These are phyloP conservation scores for Paralagenidium karlingii DNA, from an alignment of 352 stramenopile genomes.

Conservation along the genomic window DNA sequence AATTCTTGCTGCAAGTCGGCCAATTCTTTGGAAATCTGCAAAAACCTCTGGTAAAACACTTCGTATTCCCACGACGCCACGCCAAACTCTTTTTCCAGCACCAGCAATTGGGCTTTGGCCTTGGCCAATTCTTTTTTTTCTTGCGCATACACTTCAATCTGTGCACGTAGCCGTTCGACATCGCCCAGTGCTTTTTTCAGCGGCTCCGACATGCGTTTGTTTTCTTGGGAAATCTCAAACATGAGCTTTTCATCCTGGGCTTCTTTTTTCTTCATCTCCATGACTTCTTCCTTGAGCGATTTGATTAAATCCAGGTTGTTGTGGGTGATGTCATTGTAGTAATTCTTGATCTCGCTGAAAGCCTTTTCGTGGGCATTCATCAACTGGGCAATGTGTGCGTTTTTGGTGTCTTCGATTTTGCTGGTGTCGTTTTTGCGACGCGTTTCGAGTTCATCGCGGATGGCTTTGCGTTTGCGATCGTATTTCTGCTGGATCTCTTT, in stretches of 20 bases:
- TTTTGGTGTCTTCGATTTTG: slow-evolving; percentile 88
- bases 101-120: slow-evolving; percentile 58
- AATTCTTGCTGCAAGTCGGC: slow-evolving; percentile 85
- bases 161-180: slow-evolving; percentile 55
- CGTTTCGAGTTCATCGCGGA: slow-evolving; percentile 76
- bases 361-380: slow-evolving; percentile 90
- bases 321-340: slow-evolving; percentile 96
- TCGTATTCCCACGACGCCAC: slow-evolving; percentile 91
- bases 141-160: slow-evolving; percentile 53
- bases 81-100: slow-evolving; percentile 82
- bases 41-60: slow-evolving; percentile 83
- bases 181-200: slow-evolving; percentile 82
- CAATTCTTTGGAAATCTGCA: slow-evolving; percentile 75
- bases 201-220: slow-evolving; percentile 91
- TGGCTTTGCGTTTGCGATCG: slow-evolving; percentile 63
- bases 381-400: slow-evolving; percentile 84
- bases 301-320: slow-evolving; percentile 97
- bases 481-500: slow-evolving; percentile 87
- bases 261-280: slow-evolving; percentile 92
- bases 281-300: slow-evolving; percentile 90
- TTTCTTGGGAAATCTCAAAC: slow-evolving; percentile 91
- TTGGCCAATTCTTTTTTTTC: slow-evolving; percentile 51
- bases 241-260: slow-evolving; percentile 89
- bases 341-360: slow-evolving; percentile 94
- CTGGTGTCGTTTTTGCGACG: slow-evolving; percentile 74